Conservation (phyloP, 805 yeast genomes). For the Nakazawaea pomicola region DNA sequence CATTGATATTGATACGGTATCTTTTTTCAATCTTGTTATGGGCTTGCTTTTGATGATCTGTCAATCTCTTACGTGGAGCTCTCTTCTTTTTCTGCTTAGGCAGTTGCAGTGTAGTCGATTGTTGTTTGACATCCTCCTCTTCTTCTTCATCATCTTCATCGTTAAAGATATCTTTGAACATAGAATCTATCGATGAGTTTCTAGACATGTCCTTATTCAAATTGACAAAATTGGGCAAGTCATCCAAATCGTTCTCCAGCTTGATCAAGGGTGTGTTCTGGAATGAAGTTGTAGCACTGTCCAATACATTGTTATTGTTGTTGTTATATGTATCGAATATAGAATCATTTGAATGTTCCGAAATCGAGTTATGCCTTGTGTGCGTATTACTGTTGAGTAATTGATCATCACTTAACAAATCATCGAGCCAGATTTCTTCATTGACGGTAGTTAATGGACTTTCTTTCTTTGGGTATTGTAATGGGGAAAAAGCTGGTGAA, state of each 20-base stretch:
- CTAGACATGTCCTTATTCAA: constrained; percentile 4
- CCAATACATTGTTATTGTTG: background rate
- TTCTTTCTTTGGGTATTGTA: constrained; percentile 7
- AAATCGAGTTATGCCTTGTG: background rate
- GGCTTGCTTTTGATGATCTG: constrained; percentile 60
- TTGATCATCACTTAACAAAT: constrained; percentile 8
- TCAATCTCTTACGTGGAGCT: constrained; percentile 50
- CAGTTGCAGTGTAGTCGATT: background rate
- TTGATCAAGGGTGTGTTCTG: constrained; percentile 12
- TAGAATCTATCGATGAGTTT: constrained; percentile 12
- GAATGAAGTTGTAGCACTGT: constrained; percentile 8
- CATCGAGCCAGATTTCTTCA: constrained; percentile 12
- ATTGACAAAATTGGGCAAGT: constrained; percentile 7
- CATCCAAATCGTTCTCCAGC: constrained; percentile 7
- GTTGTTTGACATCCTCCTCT: background rate
- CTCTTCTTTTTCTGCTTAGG: constrained; percentile 35
- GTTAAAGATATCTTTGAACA: constrained; percentile 11
- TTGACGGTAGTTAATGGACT: constrained; percentile 8
- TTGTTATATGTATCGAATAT: too few species aligned
- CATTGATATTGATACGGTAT: constrained; percentile 66
- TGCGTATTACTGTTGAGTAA: background rate
- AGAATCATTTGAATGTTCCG: background rate
- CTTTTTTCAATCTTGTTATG: constrained; percentile 71
- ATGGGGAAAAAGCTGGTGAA: constrained; percentile 7
- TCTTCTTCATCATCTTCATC: constrained; percentile 7